Evolutionary conservation across 208 protist genomes (phyloP).

Genomic region (Leishmania guyanensis): DNA sequence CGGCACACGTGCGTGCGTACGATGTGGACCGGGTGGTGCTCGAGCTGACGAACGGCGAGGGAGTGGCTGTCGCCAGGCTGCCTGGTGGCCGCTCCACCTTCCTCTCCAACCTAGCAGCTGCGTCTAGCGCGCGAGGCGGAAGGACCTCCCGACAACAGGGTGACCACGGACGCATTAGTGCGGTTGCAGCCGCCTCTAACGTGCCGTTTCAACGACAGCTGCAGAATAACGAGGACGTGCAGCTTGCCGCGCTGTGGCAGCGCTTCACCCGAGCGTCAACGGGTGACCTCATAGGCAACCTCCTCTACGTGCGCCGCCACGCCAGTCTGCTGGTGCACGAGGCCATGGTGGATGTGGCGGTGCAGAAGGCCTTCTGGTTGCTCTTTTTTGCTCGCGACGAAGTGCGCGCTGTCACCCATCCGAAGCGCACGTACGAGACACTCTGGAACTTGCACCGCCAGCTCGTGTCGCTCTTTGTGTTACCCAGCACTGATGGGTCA

Average conservation of each 20-base stretch:
- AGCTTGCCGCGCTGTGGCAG: slow-evolving; percentile 70
- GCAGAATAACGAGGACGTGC: slow-evolving; percentile 64
- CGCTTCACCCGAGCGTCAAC: slow-evolving; percentile 42
- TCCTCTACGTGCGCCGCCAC: slow-evolving; percentile 27
- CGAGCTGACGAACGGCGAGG: slow-evolving; percentile 17
- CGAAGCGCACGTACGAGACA: slow-evolving; percentile 54
- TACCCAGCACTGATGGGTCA: not conserved
- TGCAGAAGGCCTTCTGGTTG: slow-evolving; percentile 65
- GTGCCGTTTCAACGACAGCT: slow-evolving; percentile 20
- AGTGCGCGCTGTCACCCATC: slow-evolving; percentile 72
- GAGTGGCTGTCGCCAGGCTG: not conserved
- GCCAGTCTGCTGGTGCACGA: slow-evolving; percentile 30
- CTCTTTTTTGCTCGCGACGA: slow-evolving; percentile 86
- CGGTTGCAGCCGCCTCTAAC: not conserved
- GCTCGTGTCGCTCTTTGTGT: slow-evolving; percentile 23
- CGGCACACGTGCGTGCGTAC: slow-evolving; percentile 19
- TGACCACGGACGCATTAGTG: not conserved
- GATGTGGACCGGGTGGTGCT: slow-evolving; percentile 35
- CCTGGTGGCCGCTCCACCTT: not conserved
- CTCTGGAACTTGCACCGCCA: slow-evolving; percentile 51
- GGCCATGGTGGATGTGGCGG: slow-evolving; percentile 48
- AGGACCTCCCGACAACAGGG: not conserved
- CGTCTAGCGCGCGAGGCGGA: not conserved
- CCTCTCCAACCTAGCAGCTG: not conserved
- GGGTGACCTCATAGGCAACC: slow-evolving; percentile 49